Conservation (phyloP, 169 alveolate genomes). For the Plasmodium relictum region DNA sequence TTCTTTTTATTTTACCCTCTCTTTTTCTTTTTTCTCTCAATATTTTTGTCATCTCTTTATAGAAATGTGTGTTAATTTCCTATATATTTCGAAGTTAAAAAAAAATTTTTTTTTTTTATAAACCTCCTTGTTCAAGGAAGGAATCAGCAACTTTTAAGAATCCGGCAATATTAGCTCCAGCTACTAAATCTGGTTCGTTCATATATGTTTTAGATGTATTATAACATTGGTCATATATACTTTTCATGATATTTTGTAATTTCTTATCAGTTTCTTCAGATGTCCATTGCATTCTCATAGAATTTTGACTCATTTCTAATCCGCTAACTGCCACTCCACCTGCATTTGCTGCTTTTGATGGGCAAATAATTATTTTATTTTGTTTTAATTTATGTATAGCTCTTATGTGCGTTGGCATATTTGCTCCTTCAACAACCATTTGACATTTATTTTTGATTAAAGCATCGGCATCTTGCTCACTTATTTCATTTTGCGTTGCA, state of each 20-base stretch:
- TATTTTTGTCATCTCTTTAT: too few species aligned
- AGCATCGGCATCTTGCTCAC: conserved; percentile 84
- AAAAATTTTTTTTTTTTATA: conserved; percentile 8
- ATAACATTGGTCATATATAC: conserved; percentile 83
- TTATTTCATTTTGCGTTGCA: conserved; percentile 90
- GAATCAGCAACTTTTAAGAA: conserved; percentile 91
- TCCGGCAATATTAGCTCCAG: conserved; percentile 92
- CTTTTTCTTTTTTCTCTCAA: too few species aligned
- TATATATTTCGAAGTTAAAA: too few species aligned
- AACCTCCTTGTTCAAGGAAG: conserved; percentile 85
- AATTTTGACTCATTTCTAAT: conserved; percentile 91
- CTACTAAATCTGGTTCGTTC: conserved; percentile 84
- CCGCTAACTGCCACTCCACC: conserved; percentile 93
- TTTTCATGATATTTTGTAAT: conserved; percentile 84
- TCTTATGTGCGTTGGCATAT: conserved; percentile 91
- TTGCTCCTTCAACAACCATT: conserved; percentile 89
- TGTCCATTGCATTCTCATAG: conserved; percentile 86
- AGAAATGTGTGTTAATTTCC: too few species aligned
- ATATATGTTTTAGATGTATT: conserved; percentile 79
- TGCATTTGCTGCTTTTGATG: conserved; percentile 92
- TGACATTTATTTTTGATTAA: conserved; percentile 81
- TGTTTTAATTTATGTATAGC: conserved; percentile 84
- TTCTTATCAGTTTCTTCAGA: conserved; percentile 86
- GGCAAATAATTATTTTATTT: conserved; percentile 84
- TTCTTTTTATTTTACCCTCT: too few species aligned